These are phyloP conservation scores for Voacanga thouarsii DNA, from an alignment of 257 asterid genomes.

Conservation along the genomic window DNA sequence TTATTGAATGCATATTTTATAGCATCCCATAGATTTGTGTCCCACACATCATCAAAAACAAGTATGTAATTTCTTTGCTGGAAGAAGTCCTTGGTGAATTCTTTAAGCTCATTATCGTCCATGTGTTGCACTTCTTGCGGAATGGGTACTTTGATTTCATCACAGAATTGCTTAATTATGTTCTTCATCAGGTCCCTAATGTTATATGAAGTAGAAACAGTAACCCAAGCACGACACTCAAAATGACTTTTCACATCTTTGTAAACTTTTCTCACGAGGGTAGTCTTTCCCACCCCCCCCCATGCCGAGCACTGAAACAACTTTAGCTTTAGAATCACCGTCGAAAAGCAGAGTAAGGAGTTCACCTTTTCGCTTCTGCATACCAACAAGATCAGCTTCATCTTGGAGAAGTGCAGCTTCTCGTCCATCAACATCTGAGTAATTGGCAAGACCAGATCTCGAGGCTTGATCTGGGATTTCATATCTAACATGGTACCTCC, in stretches of 20 bases:
- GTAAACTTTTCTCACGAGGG: conserved; percentile 22
- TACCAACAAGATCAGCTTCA: conserved; percentile 24
- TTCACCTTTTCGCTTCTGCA: conserved; percentile 9
- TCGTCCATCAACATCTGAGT: conserved; percentile 6
- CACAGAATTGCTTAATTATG: conserved; percentile 2
- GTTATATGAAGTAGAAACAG: not conserved
- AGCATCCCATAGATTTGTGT: conserved; percentile 12
- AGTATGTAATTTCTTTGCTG: conserved; percentile 10
- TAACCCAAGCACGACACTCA: conserved; percentile 15
- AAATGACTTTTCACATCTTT: conserved; percentile 23
- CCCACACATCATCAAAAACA: conserved; percentile 30
- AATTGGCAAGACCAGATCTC: not conserved
- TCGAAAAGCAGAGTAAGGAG: conserved; percentile 16
- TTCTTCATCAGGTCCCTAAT: conserved; percentile 9
- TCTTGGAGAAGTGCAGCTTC: conserved; percentile 7
- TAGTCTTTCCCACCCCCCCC: conserved; percentile 34
- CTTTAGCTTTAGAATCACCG: conserved; percentile 7
- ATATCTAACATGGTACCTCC: conserved; percentile 8
- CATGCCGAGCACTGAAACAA: conserved; percentile 24
- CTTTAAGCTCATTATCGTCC: conserved; percentile 8
- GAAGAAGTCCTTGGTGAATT: not conserved
- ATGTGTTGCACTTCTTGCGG: not conserved
- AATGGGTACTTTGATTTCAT: not conserved
- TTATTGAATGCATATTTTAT: conserved; percentile 17
- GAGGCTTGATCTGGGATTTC: not conserved